Evolutionary conservation across 306 rosid genomes (phyloP), one percentile per base, ranked within the genome.

Genomic region (Ormosia semicastrata): DNA sequence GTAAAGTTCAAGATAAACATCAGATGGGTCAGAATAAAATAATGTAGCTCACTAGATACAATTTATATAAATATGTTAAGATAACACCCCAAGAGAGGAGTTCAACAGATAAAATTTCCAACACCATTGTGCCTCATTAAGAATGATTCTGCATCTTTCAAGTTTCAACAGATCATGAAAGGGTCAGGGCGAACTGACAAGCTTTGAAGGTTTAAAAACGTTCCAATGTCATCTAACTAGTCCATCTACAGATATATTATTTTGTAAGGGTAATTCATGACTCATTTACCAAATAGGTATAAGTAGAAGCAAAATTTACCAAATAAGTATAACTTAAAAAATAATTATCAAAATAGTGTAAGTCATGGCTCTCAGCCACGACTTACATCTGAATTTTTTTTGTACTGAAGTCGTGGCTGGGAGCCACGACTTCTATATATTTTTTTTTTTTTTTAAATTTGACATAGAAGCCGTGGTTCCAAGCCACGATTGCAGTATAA

Each of bases 31-130:
- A 36, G 10, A 43, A 14, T 43, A 43, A 44, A 57, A 43, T 32
- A 56, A 5, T 24, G 7, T 5, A 49, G 64, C 56, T 52, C 4
- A 52, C 44, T 2, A 37, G 63, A 34, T 15, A 59, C 12, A 33
- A 9, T n/a, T 14, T 17, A n/a, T 8, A 15, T 10, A 49, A 33
- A 15, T 34, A 49, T n/a, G 64, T 52, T 18, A 33, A 17, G 34
- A 56, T 41, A 66, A 75, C 36, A 77, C n/a, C 57, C 52, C 76
- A 39, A 59, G 64, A 62, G 8, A 68, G 60, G 29, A 59, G 40
- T 17, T 62, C 30, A 50, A 13, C 33, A 30, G 29, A n/a, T 40
- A 64, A 40, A 46, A 39, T 12, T 54, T 36, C 8, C 72, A 63
- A 4, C 14, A 44, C 33, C 9, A 56, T 14, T 34, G 46, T 34